These are phyloP conservation scores for Dendrobium officinale DNA, from an alignment of 106 monocot genomes.

Conservation along the genomic window DNA sequence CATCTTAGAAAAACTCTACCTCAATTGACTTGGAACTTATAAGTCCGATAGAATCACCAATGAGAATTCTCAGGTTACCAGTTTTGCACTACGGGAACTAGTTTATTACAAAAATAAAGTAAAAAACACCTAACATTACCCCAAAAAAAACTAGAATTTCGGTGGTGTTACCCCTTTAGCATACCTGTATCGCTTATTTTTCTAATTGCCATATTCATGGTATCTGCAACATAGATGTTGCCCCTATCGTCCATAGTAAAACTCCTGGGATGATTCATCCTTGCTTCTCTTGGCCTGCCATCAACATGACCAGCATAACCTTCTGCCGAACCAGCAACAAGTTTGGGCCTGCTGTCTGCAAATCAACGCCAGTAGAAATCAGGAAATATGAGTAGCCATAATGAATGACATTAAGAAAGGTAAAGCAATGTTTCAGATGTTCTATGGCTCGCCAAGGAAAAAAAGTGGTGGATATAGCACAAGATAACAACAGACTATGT, in stretches of 20 bases:
- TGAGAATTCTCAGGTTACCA: not conserved
- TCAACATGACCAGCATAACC: slow-evolving; percentile 84
- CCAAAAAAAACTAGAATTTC: not conserved
- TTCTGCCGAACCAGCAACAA: slow-evolving; percentile 73
- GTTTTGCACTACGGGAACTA: not conserved
- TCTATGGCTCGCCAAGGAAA: not conserved
- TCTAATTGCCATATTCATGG: slow-evolving; percentile 81
- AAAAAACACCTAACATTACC: not conserved
- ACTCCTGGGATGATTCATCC: slow-evolving; percentile 79
- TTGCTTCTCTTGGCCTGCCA: slow-evolving; percentile 64
- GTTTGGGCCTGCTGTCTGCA: slow-evolving; percentile 81
- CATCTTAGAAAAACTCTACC: not conserved
- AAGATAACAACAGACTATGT: not conserved
- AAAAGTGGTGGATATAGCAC: not conserved
- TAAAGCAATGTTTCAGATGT: not conserved
- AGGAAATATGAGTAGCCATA: not conserved
- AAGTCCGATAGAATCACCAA: not conserved
- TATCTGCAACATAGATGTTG: slow-evolving; percentile 86
- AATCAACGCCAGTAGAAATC: not conserved
- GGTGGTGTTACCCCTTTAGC: not conserved
- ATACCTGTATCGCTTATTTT: slow-evolving; percentile 88
- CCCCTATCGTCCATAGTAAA: slow-evolving; percentile 82
- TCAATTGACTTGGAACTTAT: not conserved
- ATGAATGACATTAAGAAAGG: not conserved
- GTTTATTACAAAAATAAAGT: not conserved